Evolutionary conservation across 805 yeast species (phyloP).

Genomic region (Myxozyma mucilagina): DNA sequence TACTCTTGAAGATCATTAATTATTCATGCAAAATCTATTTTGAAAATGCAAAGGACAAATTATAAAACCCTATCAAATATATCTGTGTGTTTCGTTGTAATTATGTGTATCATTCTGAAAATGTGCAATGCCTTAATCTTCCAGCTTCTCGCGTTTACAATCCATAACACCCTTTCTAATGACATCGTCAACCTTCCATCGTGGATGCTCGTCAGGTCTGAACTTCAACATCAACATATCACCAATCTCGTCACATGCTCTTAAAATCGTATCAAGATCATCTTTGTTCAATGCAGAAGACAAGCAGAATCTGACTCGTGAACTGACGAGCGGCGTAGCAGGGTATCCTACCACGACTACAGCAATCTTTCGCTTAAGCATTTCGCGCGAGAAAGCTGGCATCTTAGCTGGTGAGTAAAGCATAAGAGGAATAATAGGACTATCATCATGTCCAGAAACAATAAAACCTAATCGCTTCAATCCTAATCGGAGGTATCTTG

Average conservation of each 20-base stretch:
- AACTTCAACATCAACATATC: constrained; percentile 72
- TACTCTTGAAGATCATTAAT: not conserved
- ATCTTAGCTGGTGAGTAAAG: constrained; percentile 89
- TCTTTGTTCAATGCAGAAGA: constrained; percentile 90
- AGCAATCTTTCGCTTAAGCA: constrained; percentile 79
- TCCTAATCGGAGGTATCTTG: constrained; percentile 88
- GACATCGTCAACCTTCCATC: constrained; percentile 79
- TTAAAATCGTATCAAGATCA: constrained; percentile 80
- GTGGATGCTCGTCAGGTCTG: constrained; percentile 63
- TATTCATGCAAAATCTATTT: not conserved
- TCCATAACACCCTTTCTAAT: constrained; percentile 71
- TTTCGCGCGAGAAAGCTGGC: constrained; percentile 86
- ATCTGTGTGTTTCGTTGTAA: not conserved
- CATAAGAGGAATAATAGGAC: constrained; percentile 91
- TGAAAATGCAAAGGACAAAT: not conserved
- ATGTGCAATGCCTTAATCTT: not conserved
- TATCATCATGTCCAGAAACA: constrained; percentile 91
- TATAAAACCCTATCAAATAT: not conserved
- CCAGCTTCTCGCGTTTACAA: constrained; percentile 29
- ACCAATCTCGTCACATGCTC: constrained; percentile 74
- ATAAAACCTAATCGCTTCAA: constrained; percentile 90
- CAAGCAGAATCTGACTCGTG: constrained; percentile 91
- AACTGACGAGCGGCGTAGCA: constrained; percentile 87
- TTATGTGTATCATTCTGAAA: not conserved
- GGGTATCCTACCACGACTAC: constrained; percentile 98